Evolutionary conservation across 2,329 filamentous ascomycete genomes (phyloP).

Genomic region (Ramularia endophylla): DNA sequence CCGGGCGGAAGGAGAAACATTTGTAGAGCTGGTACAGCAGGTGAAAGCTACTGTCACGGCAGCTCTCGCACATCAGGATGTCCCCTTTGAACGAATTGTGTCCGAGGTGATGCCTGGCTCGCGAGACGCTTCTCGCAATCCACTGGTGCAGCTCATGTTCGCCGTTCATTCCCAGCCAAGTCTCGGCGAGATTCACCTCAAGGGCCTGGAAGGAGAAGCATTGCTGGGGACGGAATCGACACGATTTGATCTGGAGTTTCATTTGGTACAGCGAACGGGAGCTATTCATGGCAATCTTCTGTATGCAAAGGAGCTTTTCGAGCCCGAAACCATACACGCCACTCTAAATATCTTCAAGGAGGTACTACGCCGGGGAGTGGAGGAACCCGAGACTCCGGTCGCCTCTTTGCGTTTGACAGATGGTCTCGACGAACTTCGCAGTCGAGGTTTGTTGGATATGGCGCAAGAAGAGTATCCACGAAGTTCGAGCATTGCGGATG

Average conservation of each 20-base stretch:
- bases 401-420: not conserved
- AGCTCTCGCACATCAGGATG: slow-evolving; percentile 7
- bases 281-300: not conserved
- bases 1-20: slow-evolving; percentile 3
- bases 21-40: slow-evolving; percentile 3
- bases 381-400: slow-evolving; percentile 6
- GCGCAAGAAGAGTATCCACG: slow-evolving; percentile 3
- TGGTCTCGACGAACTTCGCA: slow-evolving; percentile 1
- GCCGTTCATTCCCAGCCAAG: slow-evolving; percentile 8
- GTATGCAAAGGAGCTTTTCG: slow-evolving; percentile 6
- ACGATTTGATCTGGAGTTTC: slow-evolving; percentile 9
- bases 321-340: slow-evolving; percentile 4
- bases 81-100: slow-evolving; percentile 7
- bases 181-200: slow-evolving; percentile 6
- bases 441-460: not conserved
- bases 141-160: slow-evolving; percentile 10
- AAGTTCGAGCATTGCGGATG: not conserved
- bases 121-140: slow-evolving; percentile 7
- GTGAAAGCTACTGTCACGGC: slow-evolving; percentile 2
- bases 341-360: slow-evolving; percentile 3
- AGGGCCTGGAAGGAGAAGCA: slow-evolving; percentile 5
- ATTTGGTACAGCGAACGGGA: not conserved
- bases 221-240: slow-evolving; percentile 5
- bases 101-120: not conserved
- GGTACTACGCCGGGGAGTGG: slow-evolving; percentile 2